phyloP scores from a whole-genome alignment of 2,329 filamentous ascomycete genomes.

The Phyllosticta citrichinensis region DNA sequence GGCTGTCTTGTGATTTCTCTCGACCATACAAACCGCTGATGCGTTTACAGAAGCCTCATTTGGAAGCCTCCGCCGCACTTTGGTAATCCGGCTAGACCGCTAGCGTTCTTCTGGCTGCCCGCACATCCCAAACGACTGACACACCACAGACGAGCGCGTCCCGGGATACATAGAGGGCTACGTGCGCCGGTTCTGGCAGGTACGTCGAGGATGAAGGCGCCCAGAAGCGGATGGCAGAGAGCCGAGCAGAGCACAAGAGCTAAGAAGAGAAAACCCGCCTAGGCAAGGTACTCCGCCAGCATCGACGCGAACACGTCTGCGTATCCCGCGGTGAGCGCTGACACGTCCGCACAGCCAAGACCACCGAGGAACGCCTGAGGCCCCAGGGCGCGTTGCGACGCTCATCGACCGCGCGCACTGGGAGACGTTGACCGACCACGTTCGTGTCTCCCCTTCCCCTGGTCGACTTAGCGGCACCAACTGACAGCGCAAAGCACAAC shows the following conservation, averaged over 20 bases:
- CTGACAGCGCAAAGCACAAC: conserved; percentile 28
- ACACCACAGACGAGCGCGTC: conserved; percentile 61
- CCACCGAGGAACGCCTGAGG: conserved; percentile 81
- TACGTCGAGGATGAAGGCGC: conserved; percentile 36
- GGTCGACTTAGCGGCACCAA: conserved; percentile 32
- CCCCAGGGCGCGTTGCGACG: conserved; percentile 85
- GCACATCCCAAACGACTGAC: background rate
- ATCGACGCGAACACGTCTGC: background rate
- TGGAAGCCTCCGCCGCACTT: conserved; percentile 97
- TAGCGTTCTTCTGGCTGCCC: background rate
- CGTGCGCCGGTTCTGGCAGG: conserved; percentile 96
- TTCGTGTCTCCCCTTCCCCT: conserved; percentile 25
- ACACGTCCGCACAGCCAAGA: conserved; percentile 56
- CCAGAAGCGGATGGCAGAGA: background rate
- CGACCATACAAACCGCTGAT: background rate
- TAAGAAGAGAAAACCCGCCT: background rate
- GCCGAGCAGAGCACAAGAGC: background rate
- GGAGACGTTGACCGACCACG: conserved; percentile 61
- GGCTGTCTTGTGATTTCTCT: conserved; percentile 14
- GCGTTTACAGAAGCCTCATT: conserved; percentile 66
- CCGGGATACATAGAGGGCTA: conserved; percentile 90
- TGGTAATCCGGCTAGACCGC: conserved; percentile 45
- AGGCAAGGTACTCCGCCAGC: conserved; percentile 24
- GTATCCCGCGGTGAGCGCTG: background rate
- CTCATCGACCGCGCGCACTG: conserved; percentile 79